A percentile compares a stretch with the other conserved stretches of the same genome.
Conservation (phyloP, 140 eudicot species). For the Ambrosia hybrid region DNA sequence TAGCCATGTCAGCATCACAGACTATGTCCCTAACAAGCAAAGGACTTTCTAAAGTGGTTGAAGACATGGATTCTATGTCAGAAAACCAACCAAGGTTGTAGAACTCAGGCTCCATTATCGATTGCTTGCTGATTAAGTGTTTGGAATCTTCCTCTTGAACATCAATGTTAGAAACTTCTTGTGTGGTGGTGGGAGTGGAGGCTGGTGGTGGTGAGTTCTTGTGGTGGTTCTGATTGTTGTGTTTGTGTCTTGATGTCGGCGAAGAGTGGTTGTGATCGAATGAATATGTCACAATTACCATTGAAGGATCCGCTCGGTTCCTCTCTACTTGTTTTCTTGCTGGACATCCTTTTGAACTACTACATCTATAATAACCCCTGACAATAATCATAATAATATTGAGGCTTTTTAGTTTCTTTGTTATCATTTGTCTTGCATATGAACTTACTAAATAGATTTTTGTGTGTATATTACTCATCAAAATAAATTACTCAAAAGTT, state of each 20-base stretch:
- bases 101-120: conserved; percentile 26
- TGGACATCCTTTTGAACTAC: conserved; percentile 94
- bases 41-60: conserved; percentile 63
- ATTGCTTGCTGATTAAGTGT: conserved; percentile 9
- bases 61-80: conserved; percentile 50
- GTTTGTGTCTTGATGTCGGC: conserved; percentile 61
- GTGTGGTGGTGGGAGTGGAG: conserved; percentile 21
- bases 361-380: conserved; percentile 93
- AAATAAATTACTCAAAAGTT: too few species aligned
- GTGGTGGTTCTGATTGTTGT: conserved; percentile 25
- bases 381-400: conserved; percentile 20
- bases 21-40: conserved; percentile 33
- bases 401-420: conserved; percentile 26
- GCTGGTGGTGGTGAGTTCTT: conserved; percentile 1
- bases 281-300: conserved; percentile 77
- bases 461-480: neutral
- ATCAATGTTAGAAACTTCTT: conserved; percentile 34
- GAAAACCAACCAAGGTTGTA: conserved; percentile 48
- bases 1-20: conserved; percentile 51
- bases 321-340: conserved; percentile 98
- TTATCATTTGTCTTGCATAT: conserved; percentile 21
- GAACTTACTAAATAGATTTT: neutral
- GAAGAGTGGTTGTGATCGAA: conserved; percentile 82
- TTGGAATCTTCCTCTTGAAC: conserved; percentile 32
- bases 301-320: conserved; percentile 66